These are phyloP conservation scores for Oxytropis ochrocephala DNA, from an alignment of 306 rosid species.

Conservation along the genomic window DNA sequence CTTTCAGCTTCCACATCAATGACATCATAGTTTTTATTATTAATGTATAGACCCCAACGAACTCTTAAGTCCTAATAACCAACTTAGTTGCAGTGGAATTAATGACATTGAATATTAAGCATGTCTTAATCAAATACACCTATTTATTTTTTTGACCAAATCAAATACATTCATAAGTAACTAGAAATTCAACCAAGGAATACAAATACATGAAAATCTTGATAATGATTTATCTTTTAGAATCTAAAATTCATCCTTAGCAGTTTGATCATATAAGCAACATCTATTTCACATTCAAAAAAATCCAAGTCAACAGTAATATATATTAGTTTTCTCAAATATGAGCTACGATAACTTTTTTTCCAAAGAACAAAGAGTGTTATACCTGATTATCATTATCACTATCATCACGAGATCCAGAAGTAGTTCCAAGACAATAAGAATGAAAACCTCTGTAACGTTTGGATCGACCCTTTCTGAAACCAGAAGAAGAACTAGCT, in stretches of 20 bases:
- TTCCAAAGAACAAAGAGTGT: neutral
- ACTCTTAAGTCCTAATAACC: neutral
- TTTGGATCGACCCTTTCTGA: slow-evolving; percentile 46
- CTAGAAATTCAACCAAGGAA: neutral
- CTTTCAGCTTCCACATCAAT: neutral
- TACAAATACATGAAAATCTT: neutral
- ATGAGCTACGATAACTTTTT: neutral
- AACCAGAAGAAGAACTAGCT: slow-evolving; percentile 28
- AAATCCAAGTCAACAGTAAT: neutral
- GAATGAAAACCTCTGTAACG: slow-evolving; percentile 52
- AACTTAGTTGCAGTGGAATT: neutral
- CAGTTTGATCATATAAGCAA: slow-evolving; percentile 1
- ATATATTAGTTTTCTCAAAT: neutral
- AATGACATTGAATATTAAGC: neutral
- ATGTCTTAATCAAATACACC: neutral
- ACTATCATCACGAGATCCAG: slow-evolving; percentile 72
- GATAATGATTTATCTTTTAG: neutral
- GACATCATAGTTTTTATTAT: neutral
- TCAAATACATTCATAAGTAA: neutral
- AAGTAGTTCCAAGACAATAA: slow-evolving; percentile 62
- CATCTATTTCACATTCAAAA: slow-evolving; percentile 1
- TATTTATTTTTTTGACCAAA: too few relatives aligned
- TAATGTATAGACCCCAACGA: slow-evolving; percentile 9
- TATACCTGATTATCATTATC: slow-evolving; percentile 69
- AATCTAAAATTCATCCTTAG: slow-evolving; percentile 4